Evolutionary conservation across 495 filamentous ascomycete species (phyloP).

Genomic region (Aspergillus bertholletiae): DNA sequence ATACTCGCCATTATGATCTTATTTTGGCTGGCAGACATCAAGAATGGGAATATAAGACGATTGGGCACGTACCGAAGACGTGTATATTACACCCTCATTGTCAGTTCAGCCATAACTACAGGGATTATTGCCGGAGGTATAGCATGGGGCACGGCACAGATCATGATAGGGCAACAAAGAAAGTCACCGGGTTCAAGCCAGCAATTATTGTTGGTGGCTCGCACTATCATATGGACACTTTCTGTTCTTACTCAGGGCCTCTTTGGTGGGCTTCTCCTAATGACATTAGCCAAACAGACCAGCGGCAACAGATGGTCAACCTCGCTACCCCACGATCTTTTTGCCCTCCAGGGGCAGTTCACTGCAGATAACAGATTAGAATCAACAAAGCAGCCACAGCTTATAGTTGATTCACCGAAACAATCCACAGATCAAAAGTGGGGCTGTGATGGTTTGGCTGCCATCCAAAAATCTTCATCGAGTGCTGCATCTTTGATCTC

Average conservation of each 20-base stretch:
- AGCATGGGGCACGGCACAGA: conserved; percentile 19
- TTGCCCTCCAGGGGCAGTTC: conserved; percentile 18
- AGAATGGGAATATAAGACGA: conserved; percentile 5
- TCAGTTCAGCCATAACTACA: conserved; percentile 30
- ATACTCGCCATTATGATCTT: conserved; percentile 23
- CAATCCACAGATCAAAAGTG: conserved; percentile 9
- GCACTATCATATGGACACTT: conserved; percentile 32
- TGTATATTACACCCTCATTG: conserved; percentile 18
- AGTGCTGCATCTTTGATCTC: conserved; percentile 29
- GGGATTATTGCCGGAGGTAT: conserved; percentile 28
- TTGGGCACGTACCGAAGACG: conserved; percentile 20
- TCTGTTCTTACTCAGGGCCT: conserved; percentile 33
- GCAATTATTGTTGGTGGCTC: conserved; percentile 22
- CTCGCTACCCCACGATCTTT: conserved; percentile 27
- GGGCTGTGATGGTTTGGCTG: conserved; percentile 5
- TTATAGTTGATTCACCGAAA: conserved; percentile 9
- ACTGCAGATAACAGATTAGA: conserved; percentile 5
- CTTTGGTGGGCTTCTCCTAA: conserved; percentile 29
- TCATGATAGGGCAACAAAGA: conserved; percentile 1
- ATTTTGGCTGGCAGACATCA: conserved; percentile 22
- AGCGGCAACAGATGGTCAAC: conserved; percentile 22
- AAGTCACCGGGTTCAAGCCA: not conserved
- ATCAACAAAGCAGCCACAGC: conserved; percentile 10
- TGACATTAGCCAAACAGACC: conserved; percentile 11
- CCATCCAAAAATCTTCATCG: conserved; percentile 11